These are phyloP conservation scores for Fusarium verticillioides DNA, from an alignment of 2,329 filamentous ascomycete species.

Conservation along the genomic window DNA sequence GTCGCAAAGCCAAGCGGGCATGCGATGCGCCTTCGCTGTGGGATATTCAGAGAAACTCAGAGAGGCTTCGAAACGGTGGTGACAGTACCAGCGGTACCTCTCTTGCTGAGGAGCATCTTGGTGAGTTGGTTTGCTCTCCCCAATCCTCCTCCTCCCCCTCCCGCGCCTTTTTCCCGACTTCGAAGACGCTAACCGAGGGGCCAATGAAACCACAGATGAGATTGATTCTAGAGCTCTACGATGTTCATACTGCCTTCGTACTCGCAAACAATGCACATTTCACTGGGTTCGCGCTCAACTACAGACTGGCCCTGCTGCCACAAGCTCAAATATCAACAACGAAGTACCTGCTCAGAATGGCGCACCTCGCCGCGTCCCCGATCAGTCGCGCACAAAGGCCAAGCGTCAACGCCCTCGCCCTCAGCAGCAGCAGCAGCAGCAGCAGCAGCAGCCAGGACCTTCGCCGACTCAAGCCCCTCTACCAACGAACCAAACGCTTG, in stretches of 20 bases:
- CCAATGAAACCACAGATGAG: slow-evolving; percentile 40
- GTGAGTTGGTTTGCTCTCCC: slow-evolving; percentile 32
- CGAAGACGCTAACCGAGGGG: slow-evolving; percentile 38
- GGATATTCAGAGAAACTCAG: slow-evolving; percentile 45
- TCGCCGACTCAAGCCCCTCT: slow-evolving; percentile 39
- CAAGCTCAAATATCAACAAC: slow-evolving; percentile 19
- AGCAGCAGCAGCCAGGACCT: slow-evolving; percentile 31
- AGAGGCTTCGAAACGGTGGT: slow-evolving; percentile 37
- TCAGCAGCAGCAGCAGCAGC: slow-evolving; percentile 32
- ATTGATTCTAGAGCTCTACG: slow-evolving; percentile 45
- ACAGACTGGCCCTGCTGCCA: slow-evolving; percentile 39
- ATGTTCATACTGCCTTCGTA: slow-evolving; percentile 45
- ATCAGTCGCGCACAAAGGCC: slow-evolving; percentile 42
- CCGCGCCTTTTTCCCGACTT: slow-evolving; percentile 30
- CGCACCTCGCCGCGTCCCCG: slow-evolving; percentile 38
- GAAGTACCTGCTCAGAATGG: slow-evolving; percentile 34
- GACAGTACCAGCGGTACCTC: slow-evolving; percentile 38
- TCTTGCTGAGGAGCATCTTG: slow-evolving; percentile 44
- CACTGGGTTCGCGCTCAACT: slow-evolving; percentile 45
- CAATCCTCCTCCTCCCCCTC: slow-evolving; percentile 12
- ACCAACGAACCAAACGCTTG: slow-evolving; percentile 36
- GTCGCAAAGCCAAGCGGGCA: slow-evolving; percentile 46
- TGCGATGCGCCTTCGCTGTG: slow-evolving; percentile 46
- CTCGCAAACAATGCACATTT: slow-evolving; percentile 45
- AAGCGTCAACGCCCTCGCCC: slow-evolving; percentile 43